Base-by-base conservation (phyloP, 495 filamentous ascomycete species). In the Aspergillus nidulans region DNA sequence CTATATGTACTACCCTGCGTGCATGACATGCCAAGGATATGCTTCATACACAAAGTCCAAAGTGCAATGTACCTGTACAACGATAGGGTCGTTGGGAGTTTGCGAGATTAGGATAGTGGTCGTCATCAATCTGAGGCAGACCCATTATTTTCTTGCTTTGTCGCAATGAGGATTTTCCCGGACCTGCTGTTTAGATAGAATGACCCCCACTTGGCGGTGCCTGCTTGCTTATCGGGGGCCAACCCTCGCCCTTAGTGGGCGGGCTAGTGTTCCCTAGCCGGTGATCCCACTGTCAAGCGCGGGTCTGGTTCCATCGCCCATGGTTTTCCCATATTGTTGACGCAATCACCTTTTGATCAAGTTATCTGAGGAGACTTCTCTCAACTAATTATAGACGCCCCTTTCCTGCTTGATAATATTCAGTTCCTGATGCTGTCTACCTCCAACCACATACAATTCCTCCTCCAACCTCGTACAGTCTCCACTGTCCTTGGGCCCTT, bases 131-230 rank as follows among this genome's bases (percentile, higher is more conserved):
- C 21, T 19, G 21, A 43, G 40, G 21, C 40, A 43, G 20, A 25
- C 10, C 44, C 44, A 46, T 46, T 45, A n/a, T 45, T 46, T 44
- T 34, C 15, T 53, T 50, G 47, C 15, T 52, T 6, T 51, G 23
- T n/a, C 24, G 20, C 47, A 36, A 41, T 26, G 38, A 42, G 10
- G 49, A 42, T 52, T 40, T 18, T 41, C 44, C 44, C 25, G n/a
- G 36, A 8, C 15, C 12, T 39, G 24, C 24, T 28, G 42, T 28
- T 45, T 45, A 26, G 6, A 15, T 16, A 39, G 36, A 13, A 16
- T 39, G 36, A 39, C n/a, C 13, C 32, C 36, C 36, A 39, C 36
- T 18, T 18, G n/a, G 6, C 13, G 9, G n/a, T 39, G 26, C 44
- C 25, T 32, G 44, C 21, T 32, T 32, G n/a, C 44, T 32, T 47